Evolutionary conservation across 257 asterid genomes (phyloP).

Genomic region (Thymus quinquecostatus): DNA sequence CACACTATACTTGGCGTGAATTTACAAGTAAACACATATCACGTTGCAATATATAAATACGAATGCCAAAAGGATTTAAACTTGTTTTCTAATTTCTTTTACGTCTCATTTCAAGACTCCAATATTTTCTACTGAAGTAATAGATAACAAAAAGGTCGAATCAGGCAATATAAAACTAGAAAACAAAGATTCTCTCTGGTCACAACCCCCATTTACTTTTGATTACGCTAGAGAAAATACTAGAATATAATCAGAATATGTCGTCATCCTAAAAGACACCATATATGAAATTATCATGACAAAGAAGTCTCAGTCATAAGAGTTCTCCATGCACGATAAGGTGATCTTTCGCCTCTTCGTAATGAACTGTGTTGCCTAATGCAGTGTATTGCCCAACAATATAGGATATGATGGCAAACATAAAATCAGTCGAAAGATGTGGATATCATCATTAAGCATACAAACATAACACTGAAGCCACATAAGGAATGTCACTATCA

Average conservation of each 20-base stretch:
- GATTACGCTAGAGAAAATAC: background rate
- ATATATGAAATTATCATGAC: background rate
- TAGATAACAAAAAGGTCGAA: constrained; percentile 10
- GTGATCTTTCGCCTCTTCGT: background rate
- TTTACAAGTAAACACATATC: background rate
- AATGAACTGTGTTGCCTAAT: background rate
- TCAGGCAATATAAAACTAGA: background rate
- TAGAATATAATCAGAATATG: background rate
- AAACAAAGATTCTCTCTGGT: background rate
- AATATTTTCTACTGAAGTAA: constrained; percentile 5
- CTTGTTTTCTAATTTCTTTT: background rate
- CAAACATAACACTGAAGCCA: background rate
- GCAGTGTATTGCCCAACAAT: background rate
- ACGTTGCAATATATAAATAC: background rate
- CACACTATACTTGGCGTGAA: background rate
- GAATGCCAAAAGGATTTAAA: constrained; percentile 4
- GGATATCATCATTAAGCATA: constrained; percentile 19
- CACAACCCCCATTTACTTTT: constrained; percentile 22
- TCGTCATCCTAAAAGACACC: constrained; percentile 17
- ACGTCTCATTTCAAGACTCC: background rate
- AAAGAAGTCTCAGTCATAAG: background rate
- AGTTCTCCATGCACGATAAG: constrained; percentile 1
- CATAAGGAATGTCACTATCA: constrained; percentile 11
- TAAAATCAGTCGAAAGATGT: background rate
- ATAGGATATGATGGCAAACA: background rate